phyloP scores from a whole-genome alignment of 495 filamentous ascomycete genomes.

The Aspergillus nidulans region DNA sequence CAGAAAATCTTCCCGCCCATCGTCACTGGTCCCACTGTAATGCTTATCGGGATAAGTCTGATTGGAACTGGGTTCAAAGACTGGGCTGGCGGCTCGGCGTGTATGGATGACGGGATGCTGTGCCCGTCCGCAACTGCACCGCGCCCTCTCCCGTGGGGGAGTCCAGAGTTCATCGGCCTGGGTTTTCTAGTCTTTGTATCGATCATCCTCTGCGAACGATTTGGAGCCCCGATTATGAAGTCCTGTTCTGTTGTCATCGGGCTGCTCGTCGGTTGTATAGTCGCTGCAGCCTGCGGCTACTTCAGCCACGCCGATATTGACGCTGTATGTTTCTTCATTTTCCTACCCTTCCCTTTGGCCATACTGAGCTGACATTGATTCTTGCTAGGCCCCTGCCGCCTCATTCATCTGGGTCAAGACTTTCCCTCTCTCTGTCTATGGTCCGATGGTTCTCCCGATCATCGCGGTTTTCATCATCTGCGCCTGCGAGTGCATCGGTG shows the following conservation, averaged over 20 bases:
- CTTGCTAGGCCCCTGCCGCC: constrained; percentile 52
- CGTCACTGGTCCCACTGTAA: constrained; percentile 81
- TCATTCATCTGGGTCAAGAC: constrained; percentile 92
- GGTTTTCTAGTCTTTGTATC: constrained; percentile 86
- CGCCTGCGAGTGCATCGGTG: constrained; percentile 84
- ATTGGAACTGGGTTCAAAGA: constrained; percentile 73
- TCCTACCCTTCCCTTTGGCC: neutral
- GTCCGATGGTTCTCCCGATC: constrained; percentile 76
- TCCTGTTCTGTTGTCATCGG: constrained; percentile 74
- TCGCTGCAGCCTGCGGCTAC: constrained; percentile 79
- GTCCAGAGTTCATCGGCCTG: constrained; percentile 79
- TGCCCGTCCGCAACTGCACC: constrained; percentile 72
- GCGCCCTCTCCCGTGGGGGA: constrained; percentile 82
- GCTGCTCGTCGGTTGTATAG: constrained; percentile 80
- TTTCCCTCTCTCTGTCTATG: constrained; percentile 76
- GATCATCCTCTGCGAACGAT: constrained; percentile 79
- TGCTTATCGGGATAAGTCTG: constrained; percentile 70
- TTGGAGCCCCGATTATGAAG: constrained; percentile 75
- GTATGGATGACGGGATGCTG: constrained; percentile 45
- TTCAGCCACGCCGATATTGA: constrained; percentile 68
- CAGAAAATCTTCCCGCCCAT: constrained; percentile 83
- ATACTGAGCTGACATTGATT: neutral
- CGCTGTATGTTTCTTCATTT: constrained; percentile 16
- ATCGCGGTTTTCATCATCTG: constrained; percentile 84
- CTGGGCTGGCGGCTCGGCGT: constrained; percentile 77